These are phyloP conservation scores for Diplodia mutila DNA, from an alignment of 2,329 filamentous ascomycete species.

Conservation along the genomic window DNA sequence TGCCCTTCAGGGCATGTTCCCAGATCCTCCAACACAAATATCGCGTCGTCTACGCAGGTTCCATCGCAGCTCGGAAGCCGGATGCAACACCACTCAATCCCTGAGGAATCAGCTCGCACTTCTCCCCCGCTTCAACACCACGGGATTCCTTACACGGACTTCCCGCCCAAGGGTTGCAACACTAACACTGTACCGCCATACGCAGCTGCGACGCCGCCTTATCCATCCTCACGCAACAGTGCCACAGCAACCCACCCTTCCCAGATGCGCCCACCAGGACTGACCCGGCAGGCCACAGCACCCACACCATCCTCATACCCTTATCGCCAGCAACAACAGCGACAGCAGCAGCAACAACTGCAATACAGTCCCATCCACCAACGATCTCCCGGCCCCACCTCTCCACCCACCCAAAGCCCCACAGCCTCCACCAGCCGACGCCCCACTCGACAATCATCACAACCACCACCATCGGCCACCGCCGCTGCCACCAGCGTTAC, in stretches of 20 bases:
- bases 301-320: not conserved
- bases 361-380: not conserved
- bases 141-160: not conserved
- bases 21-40: not conserved
- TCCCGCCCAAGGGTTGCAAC: not conserved
- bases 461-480: not conserved
- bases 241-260: not conserved
- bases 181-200: not conserved
- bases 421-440: not conserved
- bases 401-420: not conserved
- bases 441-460: not conserved
- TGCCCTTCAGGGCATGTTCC: not conserved
- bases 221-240: not conserved
- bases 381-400: not conserved
- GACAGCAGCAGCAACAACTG: not conserved
- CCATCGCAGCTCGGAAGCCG: too few relatives aligned
- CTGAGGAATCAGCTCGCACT: not conserved
- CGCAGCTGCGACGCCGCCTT: not conserved
- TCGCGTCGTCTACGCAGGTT: not conserved
- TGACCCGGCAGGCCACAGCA: not conserved
- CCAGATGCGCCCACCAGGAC: not conserved
- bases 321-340: not conserved
- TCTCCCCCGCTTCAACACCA: conserved; percentile 6
- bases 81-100: too few relatives aligned
- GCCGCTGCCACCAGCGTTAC: not conserved